A percentile compares a stretch with the other conserved stretches of the same genome.
Conservation (phyloP, 352 stramenopile genomes). For the Pythium sp. region DNA sequence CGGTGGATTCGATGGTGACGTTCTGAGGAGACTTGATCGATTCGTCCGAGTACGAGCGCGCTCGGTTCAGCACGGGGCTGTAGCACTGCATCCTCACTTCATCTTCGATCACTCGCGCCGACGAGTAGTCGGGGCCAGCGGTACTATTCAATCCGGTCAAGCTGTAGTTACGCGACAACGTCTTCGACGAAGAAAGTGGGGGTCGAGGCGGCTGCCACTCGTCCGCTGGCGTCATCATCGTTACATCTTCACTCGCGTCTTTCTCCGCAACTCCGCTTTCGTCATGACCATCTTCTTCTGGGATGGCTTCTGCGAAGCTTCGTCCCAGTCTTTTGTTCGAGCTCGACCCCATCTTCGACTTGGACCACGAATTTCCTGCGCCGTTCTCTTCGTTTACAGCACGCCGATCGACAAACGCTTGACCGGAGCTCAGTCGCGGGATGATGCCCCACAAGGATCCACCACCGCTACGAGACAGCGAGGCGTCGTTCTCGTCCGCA, state of each 20-base stretch:
- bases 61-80: slow-evolving; percentile 43
- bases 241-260: slow-evolving; percentile 7
- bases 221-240: slow-evolving; percentile 7
- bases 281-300: slow-evolving; percentile 45
- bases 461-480: slow-evolving; percentile 18
- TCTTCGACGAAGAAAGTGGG: slow-evolving; percentile 2
- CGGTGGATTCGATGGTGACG: slow-evolving; percentile 89
- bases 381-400: slow-evolving; percentile 43
- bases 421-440: slow-evolving; percentile 74
- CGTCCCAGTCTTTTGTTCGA: slow-evolving; percentile 22
- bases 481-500: slow-evolving; percentile 4
- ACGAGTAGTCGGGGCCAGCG: slow-evolving; percentile 10
- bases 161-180: slow-evolving; percentile 16
- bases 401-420: slow-evolving; percentile 78
- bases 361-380: slow-evolving; percentile 18
- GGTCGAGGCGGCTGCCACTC: slow-evolving; percentile 10
- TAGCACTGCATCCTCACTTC: slow-evolving; percentile 17
- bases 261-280: slow-evolving; percentile 8
- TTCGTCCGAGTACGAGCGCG: slow-evolving; percentile 57
- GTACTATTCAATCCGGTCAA: slow-evolving; percentile 3
- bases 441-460: slow-evolving; percentile 52
- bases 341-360: slow-evolving; percentile 18
- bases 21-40: slow-evolving; percentile 65
- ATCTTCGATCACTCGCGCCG: slow-evolving; percentile 14
- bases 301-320: slow-evolving; percentile 48